Evolutionary conservation across 139 green algal genomes (phyloP), one percentile per base, ranked within the genome.

Genomic region (Yamagishiella unicocca): DNA sequence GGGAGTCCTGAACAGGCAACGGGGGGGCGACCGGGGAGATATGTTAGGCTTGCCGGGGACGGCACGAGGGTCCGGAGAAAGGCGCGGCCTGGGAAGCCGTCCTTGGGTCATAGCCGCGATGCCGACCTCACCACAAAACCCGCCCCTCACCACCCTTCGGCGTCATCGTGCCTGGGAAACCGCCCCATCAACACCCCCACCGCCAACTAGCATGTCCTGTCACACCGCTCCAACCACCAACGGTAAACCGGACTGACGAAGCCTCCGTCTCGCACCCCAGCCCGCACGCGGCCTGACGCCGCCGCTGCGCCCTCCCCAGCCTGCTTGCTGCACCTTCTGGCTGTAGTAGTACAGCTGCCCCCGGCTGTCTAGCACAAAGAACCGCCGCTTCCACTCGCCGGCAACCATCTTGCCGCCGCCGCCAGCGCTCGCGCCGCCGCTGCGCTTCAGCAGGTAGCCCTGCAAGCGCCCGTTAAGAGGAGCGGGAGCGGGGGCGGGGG

Each of bases 311-410:
- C 50, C 50, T 58, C 14, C 50, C 29, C 9, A n/a, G n/a, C n/a
- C n/a, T n/a, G n/a, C n/a, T n/a, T n/a, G n/a, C n/a, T 64, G 1
- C 33, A 94, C 90, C 89, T 96, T 96, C 25, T 91, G 92, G 27
- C 79, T 93, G 91, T 95, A 96, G 90, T 96, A 96, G 87, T 94
- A 96, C 42, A 97, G 91, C 83, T 93, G 89, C 29, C 95, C 95
- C 2, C 82, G 72, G 66, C 79, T 92, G 92, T 99, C 97, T 33
- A 99, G 90, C 55, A 98, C 95, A 83, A 99, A 99, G 92, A 97
- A 99, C 42, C 97, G 92, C 45, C 95, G 90, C 90, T 98, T 97
- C 94, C 94, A 98, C 46, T 97, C 94, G n/a, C 79, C 79, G 6
- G 74, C 80, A 25, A 58, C 79, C 74, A 87, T 35, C 84, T 91